Conservation (phyloP, 768 basidiomycete genomes). For the Pulveroboletus sp. region DNA sequence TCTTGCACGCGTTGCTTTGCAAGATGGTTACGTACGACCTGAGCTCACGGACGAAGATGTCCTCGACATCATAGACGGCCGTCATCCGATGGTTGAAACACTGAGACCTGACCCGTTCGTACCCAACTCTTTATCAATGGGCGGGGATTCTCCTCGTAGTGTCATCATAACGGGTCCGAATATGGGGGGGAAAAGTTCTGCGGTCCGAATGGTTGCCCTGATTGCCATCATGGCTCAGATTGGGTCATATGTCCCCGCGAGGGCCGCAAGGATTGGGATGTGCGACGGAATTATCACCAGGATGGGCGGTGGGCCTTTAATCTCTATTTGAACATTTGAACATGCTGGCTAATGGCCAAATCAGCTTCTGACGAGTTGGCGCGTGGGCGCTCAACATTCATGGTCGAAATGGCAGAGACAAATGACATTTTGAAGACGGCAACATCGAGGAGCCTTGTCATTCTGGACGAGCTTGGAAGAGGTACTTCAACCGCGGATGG, state of each 20-base stretch:
- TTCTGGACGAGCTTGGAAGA: slow-evolving; percentile 85
- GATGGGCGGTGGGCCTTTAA: slow-evolving; percentile 67
- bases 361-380: slow-evolving; percentile 84
- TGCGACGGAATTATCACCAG: slow-evolving; percentile 83
- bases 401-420: slow-evolving; percentile 96
- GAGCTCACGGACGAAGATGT: slow-evolving; percentile 61
- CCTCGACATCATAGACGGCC: slow-evolving; percentile 75
- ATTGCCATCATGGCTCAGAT: slow-evolving; percentile 78
- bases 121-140: slow-evolving; percentile 73
- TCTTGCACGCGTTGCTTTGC: slow-evolving; percentile 74
- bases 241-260: slow-evolving; percentile 90
- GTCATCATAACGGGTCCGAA: slow-evolving; percentile 84
- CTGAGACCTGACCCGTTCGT: slow-evolving; percentile 79
- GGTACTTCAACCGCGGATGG: slow-evolving; percentile 95
- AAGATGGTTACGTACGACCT: slow-evolving; percentile 75
- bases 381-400: slow-evolving; percentile 88
- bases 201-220: slow-evolving; percentile 73
- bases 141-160: slow-evolving; percentile 45
- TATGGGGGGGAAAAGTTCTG: slow-evolving; percentile 86
- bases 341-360: neutral
- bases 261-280: slow-evolving; percentile 66
- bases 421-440: slow-evolving; percentile 81
- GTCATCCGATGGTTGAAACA: slow-evolving; percentile 91
- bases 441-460: slow-evolving; percentile 73
- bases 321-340: slow-evolving; percentile 1